Percentiles rank a stretch among this genome's conserved stretches.
These are phyloP conservation scores for Chytriomyces hyalinus DNA, from an alignment of 192 early-diverging fungal species.

Conservation along the genomic window DNA sequence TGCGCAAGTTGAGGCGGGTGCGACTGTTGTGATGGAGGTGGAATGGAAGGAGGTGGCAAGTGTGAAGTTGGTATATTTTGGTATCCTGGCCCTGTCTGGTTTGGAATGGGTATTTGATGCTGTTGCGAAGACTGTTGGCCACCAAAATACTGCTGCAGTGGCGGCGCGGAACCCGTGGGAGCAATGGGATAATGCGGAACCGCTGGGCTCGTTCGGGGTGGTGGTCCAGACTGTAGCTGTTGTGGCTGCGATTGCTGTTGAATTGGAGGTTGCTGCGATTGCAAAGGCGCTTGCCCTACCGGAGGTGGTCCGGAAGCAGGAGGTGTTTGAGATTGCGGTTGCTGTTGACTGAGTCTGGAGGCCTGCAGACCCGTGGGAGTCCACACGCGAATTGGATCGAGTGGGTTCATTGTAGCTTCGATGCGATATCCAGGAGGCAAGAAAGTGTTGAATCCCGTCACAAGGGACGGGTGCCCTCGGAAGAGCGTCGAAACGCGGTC, in stretches of 20 bases:
- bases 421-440: slow-evolving; percentile 97
- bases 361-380: slow-evolving; percentile 65
- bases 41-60: not conserved
- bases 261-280: not conserved
- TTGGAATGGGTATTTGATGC: not conserved
- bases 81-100: no score
- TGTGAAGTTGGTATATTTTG: no score
- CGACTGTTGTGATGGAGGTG: slow-evolving; percentile 39
- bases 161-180: not conserved
- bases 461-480: slow-evolving; percentile 83
- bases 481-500: slow-evolving; percentile 96
- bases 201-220: not conserved
- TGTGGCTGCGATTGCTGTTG: not conserved
- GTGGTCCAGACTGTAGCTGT: not conserved
- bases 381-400: slow-evolving; percentile 83
- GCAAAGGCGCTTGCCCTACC: not conserved
- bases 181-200: not conserved
- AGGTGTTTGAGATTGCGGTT: not conserved
- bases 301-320: not conserved
- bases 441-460: slow-evolving; percentile 99
- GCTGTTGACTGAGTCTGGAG: not conserved
- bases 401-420: slow-evolving; percentile 82
- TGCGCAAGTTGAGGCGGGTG: not conserved
- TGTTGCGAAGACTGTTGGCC: not conserved
- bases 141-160: not conserved